Evolutionary conservation across 1,284 basidiomycete species (phyloP).

Genomic region (Austroboletus novae-zelandiae): DNA sequence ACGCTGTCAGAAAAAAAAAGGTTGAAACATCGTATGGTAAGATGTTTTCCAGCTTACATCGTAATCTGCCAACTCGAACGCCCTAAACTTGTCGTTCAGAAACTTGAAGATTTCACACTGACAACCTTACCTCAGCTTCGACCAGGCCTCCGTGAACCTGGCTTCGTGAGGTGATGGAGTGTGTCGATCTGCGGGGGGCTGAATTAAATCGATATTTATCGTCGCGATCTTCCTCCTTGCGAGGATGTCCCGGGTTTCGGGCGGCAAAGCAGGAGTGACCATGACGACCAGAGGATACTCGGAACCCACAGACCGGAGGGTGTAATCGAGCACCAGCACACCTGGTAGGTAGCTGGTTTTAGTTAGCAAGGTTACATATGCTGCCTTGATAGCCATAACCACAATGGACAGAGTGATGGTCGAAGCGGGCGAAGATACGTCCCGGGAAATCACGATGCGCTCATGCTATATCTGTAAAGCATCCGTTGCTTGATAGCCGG

Average conservation of each 20-base stretch:
- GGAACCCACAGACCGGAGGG: constrained; percentile 61
- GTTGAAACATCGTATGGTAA: background rate
- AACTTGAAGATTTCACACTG: background rate
- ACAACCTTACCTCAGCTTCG: constrained; percentile 70
- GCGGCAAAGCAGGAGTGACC: constrained; percentile 63
- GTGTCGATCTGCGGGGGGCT: constrained; percentile 53
- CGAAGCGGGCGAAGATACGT: background rate
- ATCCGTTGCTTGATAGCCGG: too few relatives aligned
- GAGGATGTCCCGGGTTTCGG: constrained; percentile 55
- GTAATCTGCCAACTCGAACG: constrained; percentile 74
- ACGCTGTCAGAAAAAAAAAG: constrained; percentile 44
- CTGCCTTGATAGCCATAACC: constrained; percentile 34
- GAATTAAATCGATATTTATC: constrained; percentile 59
- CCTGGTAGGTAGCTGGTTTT: constrained; percentile 71
- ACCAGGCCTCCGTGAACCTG: constrained; percentile 87
- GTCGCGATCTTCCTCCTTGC: constrained; percentile 51
- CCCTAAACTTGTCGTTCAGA: constrained; percentile 43
- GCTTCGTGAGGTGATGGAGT: constrained; percentile 50
- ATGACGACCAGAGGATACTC: constrained; percentile 82
- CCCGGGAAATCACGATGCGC: background rate
- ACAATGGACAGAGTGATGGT: background rate
- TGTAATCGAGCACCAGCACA: constrained; percentile 69
- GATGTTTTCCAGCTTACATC: constrained; percentile 50
- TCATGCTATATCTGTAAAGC: too few relatives aligned
- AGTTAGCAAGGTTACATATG: constrained; percentile 68